Conservation (phyloP, 1,284 basidiomycete species). For the Cutaneotrichosporon sp. region DNA sequence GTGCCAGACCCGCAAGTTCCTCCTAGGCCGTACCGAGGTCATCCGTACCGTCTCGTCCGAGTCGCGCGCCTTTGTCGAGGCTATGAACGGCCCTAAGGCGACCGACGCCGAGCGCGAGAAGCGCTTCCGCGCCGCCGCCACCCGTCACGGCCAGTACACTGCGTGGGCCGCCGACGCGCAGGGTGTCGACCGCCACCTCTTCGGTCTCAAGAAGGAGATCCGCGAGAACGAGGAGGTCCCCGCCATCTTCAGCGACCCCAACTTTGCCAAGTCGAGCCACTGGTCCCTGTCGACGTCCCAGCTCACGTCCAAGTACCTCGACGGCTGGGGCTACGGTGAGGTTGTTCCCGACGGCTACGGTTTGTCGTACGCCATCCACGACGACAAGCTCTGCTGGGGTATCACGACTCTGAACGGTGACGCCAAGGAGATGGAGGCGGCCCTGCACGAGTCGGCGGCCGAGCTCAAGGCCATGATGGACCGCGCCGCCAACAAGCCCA, state of each 20-base stretch:
- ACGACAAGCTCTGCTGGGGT: conserved; percentile 85
- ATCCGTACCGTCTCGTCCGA: conserved; percentile 83
- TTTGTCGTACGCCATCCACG: conserved; percentile 86
- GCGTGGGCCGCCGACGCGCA: conserved; percentile 89
- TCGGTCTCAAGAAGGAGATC: conserved; percentile 84
- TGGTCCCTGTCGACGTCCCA: conserved; percentile 95
- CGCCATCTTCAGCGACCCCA: conserved; percentile 73
- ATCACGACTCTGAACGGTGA: conserved; percentile 77
- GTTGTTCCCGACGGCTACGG: conserved; percentile 93
- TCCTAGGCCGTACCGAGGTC: conserved; percentile 89
- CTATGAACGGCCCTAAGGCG: conserved; percentile 69
- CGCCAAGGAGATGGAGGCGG: conserved; percentile 64
- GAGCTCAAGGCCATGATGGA: conserved; percentile 75
- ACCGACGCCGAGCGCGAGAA: conserved; percentile 64
- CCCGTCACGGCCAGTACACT: conserved; percentile 82
- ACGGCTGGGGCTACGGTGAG: conserved; percentile 97
- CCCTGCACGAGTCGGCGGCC: conserved; percentile 73
- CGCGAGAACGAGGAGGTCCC: conserved; percentile 73
- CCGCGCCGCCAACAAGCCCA: conserved; percentile 55
- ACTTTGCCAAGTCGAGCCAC: conserved; percentile 69
- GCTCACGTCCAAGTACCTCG: conserved; percentile 75
- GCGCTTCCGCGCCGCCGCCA: conserved; percentile 74
- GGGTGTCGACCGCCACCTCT: conserved; percentile 94
- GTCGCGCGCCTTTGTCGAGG: conserved; percentile 79
- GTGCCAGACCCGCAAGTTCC: conserved; percentile 90